Evolutionary conservation across 768 basidiomycete species (phyloP).

Genomic region (Mycena crocata): DNA sequence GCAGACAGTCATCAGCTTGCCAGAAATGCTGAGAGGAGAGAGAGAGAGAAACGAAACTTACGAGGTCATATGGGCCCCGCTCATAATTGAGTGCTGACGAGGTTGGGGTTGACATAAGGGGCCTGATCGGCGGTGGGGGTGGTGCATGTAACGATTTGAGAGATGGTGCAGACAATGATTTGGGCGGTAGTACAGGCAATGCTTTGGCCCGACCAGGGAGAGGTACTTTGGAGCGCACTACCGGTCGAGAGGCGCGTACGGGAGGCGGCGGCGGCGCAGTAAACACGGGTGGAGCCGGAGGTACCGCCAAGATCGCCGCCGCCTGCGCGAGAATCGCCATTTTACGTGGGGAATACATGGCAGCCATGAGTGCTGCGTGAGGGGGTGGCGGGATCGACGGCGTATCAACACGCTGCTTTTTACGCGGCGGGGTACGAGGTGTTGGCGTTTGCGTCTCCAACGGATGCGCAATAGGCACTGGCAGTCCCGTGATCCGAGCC

Average conservation of each 20-base stretch:
- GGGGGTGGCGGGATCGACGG: not conserved
- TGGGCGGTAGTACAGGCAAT: not conserved
- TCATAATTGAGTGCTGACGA: not conserved
- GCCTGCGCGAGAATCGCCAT: constrained; percentile 20
- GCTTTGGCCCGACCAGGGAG: constrained; percentile 1
- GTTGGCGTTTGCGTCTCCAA: not conserved
- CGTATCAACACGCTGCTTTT: constrained; percentile 4
- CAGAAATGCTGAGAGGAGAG: too few relatives aligned
- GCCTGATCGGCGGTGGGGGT: not conserved
- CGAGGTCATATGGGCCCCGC: not conserved
- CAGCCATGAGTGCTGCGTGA: constrained; percentile 4
- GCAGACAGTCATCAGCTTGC: too few relatives aligned
- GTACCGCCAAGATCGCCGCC: not conserved
- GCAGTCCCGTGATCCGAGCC: not conserved
- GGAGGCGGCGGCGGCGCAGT: not conserved
- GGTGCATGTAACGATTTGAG: too few relatives aligned
- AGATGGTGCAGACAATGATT: too few relatives aligned
- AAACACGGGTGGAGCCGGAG: not conserved
- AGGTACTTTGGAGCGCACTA: not conserved
- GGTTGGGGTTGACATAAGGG: not conserved
- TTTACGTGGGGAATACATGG: constrained; percentile 2
- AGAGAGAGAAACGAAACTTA: not conserved
- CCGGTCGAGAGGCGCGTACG: not conserved
- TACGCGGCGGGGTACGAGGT: not conserved
- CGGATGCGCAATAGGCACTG: not conserved